Conservation (phyloP, 345 rosid species). For the Acer saccharum region DNA sequence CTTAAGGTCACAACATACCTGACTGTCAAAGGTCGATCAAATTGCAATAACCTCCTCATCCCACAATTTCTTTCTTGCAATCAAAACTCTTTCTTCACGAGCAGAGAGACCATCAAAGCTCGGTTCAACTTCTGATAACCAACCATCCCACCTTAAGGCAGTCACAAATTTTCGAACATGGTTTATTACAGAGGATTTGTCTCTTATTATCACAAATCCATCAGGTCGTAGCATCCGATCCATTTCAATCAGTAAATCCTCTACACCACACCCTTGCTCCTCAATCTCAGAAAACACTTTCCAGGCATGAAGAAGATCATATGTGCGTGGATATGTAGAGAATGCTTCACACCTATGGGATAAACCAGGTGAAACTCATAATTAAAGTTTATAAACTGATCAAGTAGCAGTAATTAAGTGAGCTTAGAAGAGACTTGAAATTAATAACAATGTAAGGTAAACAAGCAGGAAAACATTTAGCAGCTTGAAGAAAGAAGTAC, state of each 20-base stretch:
- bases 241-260: conserved; percentile 87
- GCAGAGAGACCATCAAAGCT: conserved; percentile 65
- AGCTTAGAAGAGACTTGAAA: background rate
- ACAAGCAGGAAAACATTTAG: background rate
- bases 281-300: conserved; percentile 63
- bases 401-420: background rate
- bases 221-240: conserved; percentile 88
- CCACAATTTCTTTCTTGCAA: conserved; percentile 81
- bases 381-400: background rate
- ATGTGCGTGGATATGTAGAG: conserved; percentile 90
- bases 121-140: conserved; percentile 79
- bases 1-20: conserved; percentile 5
- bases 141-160: conserved; percentile 82
- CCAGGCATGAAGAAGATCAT: conserved; percentile 96
- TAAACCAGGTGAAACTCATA: conserved; percentile 3
- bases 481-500: background rate
- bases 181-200: conserved; percentile 59
- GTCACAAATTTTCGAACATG: conserved; percentile 54
- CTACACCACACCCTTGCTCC: conserved; percentile 61
- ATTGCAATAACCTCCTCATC: conserved; percentile 17
- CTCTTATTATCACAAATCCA: conserved; percentile 84
- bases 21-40: conserved; percentile 17
- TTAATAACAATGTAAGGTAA: background rate
- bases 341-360: conserved; percentile 88
- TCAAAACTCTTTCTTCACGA: conserved; percentile 70